Conservation (phyloP, 164 flowering plant genomes). For the Tinospora cordifolia region DNA sequence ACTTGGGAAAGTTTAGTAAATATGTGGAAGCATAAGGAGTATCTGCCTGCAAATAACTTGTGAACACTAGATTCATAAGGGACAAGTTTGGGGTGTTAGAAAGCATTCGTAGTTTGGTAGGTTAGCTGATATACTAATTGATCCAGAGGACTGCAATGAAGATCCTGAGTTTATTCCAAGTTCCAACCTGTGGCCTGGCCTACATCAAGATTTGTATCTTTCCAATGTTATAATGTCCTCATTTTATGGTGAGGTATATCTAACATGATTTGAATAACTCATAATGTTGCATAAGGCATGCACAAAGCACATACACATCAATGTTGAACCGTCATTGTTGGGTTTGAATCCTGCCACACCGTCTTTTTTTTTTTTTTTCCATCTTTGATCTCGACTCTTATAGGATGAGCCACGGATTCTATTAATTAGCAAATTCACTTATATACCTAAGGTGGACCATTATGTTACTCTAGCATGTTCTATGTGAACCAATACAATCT, state of each 20-base stretch:
- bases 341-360: too few species aligned
- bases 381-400: too few species aligned
- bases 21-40: not conserved
- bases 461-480: not conserved
- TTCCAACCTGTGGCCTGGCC: not conserved
- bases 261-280: not conserved
- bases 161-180: not conserved
- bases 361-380: too few species aligned
- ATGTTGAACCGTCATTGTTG: not conserved
- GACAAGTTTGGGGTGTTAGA: not conserved
- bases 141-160: not conserved
- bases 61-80: not conserved
- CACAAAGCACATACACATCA: not conserved
- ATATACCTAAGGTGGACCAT: not conserved
- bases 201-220: not conserved
- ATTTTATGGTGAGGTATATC: not conserved
- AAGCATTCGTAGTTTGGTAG: not conserved
- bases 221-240: not conserved
- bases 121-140: not conserved
- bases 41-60: not conserved
- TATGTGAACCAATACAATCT: not conserved
- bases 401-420: not conserved
- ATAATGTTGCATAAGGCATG: not conserved
- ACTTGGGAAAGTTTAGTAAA: not conserved
- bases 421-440: not conserved